Evolutionary conservation across 108 stramenopile genomes (phyloP).

Genomic region (Skeletonema grethae): DNA sequence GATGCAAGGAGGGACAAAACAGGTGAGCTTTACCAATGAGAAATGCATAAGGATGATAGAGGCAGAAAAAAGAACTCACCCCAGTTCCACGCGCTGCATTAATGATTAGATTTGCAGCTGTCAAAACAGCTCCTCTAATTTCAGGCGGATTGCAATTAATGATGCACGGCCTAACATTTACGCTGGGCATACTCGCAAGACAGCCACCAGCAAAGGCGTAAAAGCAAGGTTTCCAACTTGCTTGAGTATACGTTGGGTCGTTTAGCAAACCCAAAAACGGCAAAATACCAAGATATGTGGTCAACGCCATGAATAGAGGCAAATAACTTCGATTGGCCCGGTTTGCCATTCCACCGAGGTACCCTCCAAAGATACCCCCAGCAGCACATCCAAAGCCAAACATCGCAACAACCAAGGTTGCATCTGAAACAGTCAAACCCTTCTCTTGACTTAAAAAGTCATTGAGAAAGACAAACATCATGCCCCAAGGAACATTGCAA

Average conservation of each 20-base stretch:
- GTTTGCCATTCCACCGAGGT: constrained; percentile 47
- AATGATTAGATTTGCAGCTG: constrained; percentile 68
- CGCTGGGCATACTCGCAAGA: constrained; percentile 63
- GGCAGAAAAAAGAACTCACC: not conserved
- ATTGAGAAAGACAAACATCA: constrained; percentile 74
- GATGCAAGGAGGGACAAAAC: not conserved
- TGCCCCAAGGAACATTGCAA: constrained; percentile 67
- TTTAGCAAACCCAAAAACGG: constrained; percentile 63
- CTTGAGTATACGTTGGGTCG: constrained; percentile 44
- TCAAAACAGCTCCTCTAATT: constrained; percentile 71
- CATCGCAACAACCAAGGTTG: constrained; percentile 60
- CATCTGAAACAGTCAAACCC: constrained; percentile 62
- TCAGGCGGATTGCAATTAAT: constrained; percentile 79
- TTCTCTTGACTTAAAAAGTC: constrained; percentile 72
- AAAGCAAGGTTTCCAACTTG: constrained; percentile 41
- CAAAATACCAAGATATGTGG: constrained; percentile 57
- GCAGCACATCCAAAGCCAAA: constrained; percentile 67
- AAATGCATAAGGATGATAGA: not conserved
- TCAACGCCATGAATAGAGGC: constrained; percentile 62
- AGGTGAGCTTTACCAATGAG: not conserved
- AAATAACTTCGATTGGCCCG: constrained; percentile 44
- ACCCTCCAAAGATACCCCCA: constrained; percentile 71
- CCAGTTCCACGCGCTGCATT: constrained; percentile 68
- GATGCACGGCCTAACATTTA: constrained; percentile 73
- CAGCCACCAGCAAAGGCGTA: constrained; percentile 55